Evolutionary conservation across 345 rosid species (phyloP).

Genomic region (Trapa incisa): DNA sequence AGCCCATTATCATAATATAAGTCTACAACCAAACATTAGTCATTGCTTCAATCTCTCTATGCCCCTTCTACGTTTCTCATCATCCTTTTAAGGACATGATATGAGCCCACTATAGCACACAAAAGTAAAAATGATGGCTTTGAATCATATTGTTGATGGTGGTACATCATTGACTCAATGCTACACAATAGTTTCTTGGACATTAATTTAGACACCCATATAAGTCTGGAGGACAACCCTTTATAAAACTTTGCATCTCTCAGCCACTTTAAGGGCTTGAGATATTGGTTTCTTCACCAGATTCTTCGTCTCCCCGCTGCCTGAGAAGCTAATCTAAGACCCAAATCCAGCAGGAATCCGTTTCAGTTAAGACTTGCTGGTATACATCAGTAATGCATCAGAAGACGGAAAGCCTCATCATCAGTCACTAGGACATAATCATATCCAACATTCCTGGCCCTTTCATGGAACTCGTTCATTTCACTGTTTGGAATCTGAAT

Average conservation of each 20-base stretch:
- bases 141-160: too few relatives aligned
- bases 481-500: slow-evolving; percentile 46
- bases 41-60: too few relatives aligned
- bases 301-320: not conserved
- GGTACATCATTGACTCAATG: too few relatives aligned
- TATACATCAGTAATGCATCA: slow-evolving; percentile 41
- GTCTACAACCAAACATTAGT: too few relatives aligned
- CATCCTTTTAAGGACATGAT: too few relatives aligned
- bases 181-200: too few relatives aligned
- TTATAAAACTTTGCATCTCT: not conserved
- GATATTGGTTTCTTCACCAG: not conserved
- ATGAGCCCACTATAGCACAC: too few relatives aligned
- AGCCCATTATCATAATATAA: too few relatives aligned
- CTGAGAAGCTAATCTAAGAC: not conserved
- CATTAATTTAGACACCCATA: too few relatives aligned
- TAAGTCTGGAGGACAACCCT: not conserved
- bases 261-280: not conserved
- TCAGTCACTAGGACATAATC: slow-evolving; percentile 63
- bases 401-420: slow-evolving; percentile 44
- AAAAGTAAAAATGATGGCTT: too few relatives aligned
- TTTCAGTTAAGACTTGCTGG: not conserved
- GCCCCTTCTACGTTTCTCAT: too few relatives aligned
- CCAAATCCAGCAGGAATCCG: not conserved
- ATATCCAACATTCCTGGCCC: slow-evolving; percentile 52
- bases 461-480: slow-evolving; percentile 46